phyloP scores from a whole-genome alignment of 345 rosid species.

The Citrus cavaleriei region DNA sequence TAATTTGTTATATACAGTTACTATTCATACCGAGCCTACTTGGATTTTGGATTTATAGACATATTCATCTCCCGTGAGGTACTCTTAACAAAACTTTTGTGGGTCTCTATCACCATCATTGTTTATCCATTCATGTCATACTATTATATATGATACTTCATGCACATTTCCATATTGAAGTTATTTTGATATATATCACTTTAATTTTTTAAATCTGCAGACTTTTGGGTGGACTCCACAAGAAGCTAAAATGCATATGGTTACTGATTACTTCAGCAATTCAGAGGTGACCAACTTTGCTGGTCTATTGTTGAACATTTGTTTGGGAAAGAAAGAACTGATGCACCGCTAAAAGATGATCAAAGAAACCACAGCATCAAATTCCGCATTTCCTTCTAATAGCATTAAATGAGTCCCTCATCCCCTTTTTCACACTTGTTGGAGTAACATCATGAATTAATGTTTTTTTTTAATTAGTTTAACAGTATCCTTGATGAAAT shows the following conservation, averaged over 20 bases:
- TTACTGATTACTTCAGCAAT: constrained; percentile 76
- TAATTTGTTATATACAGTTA: constrained; percentile 49
- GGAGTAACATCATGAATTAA: not conserved
- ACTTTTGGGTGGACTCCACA: constrained; percentile 89
- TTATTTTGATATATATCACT: constrained; percentile 2
- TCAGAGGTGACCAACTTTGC: constrained; percentile 64
- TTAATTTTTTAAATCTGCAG: constrained; percentile 40
- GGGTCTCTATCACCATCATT: not conserved
- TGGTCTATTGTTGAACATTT: not conserved
- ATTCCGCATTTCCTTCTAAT: not conserved
- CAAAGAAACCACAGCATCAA: not conserved
- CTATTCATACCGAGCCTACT: constrained; percentile 77
- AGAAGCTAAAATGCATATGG: constrained; percentile 95
- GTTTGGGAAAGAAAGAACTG: not conserved
- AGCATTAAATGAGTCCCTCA: not conserved
- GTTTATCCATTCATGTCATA: not conserved
- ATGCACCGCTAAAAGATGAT: not conserved
- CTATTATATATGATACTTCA: not conserved
- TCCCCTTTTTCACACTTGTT: not conserved
- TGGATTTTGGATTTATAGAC: constrained; percentile 84
- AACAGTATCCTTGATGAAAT: constrained; percentile 17
- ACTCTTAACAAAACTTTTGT: constrained; percentile 10
- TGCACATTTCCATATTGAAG: not conserved
- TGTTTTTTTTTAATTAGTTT: constrained; percentile 6
- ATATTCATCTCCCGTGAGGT: constrained; percentile 98